These are phyloP conservation scores for Ogataea thermomethanolica DNA, from an alignment of 805 yeast genomes.

Conservation along the genomic window DNA sequence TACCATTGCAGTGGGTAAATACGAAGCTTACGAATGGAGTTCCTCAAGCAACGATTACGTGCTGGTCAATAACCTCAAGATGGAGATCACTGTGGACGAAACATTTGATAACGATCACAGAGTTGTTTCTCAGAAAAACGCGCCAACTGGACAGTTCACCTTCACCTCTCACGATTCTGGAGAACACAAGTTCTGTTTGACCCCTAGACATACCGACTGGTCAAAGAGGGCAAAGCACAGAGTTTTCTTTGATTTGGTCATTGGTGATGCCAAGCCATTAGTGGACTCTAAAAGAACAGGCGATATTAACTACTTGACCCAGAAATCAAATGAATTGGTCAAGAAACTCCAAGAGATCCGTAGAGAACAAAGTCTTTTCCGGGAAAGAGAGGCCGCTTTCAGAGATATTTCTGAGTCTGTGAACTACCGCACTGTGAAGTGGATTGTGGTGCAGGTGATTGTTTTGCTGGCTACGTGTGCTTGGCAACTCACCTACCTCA, in stretches of 20 bases:
- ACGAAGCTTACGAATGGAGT: constrained; percentile 64
- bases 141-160: constrained; percentile 65
- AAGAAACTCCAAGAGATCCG: constrained; percentile 56
- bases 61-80: constrained; percentile 52
- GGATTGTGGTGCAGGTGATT: constrained; percentile 66
- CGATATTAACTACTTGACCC: constrained; percentile 53
- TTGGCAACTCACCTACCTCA: constrained; percentile 72
- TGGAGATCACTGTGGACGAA: constrained; percentile 71
- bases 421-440: constrained; percentile 65
- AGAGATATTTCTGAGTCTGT: constrained; percentile 71
- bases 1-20: constrained; percentile 76
- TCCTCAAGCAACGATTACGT: constrained; percentile 44
- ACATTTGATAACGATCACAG: constrained; percentile 75
- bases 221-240: constrained; percentile 53
- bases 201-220: constrained; percentile 46
- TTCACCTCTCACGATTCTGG: constrained; percentile 74
- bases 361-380: constrained; percentile 62
- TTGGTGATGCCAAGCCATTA: constrained; percentile 59
- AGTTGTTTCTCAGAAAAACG: constrained; percentile 66
- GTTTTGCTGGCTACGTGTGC: constrained; percentile 65
- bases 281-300: constrained; percentile 66
- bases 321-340: constrained; percentile 52
- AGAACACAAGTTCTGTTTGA: constrained; percentile 74
- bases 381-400: constrained; percentile 71
- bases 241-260: constrained; percentile 64